Base-by-base conservation (phyloP, 1,284 basidiomycete species). In the Gymnopus androsaceus region DNA sequence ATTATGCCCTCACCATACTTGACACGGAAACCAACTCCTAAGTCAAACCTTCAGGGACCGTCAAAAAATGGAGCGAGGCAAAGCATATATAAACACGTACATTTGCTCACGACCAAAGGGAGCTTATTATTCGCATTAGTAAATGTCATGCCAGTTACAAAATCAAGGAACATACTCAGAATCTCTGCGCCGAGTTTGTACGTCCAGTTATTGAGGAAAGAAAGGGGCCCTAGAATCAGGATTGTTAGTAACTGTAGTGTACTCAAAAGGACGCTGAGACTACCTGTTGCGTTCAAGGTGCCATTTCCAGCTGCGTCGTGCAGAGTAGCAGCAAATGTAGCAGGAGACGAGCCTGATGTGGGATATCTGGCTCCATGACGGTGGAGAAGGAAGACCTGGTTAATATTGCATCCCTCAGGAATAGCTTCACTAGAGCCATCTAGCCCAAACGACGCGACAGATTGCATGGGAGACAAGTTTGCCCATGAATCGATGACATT, bases 401-500 rank as follows among this genome's bases (percentile, higher is more conserved):
- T 52, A 9, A 64, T 46, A 5, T 27, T 49, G 40, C 61, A 64
- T 7, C 50, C 54, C 12, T 38, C 48, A 2, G 62, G 62, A 11
- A 61, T 47, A n/a, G n/a, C n/a, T 3, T 51, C 38, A 45, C 79
- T 76, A 1, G 84, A 73, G 23, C 78, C 65, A 34, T 72, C 72
- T 12, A 87, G 72, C 15, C 84, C 84, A 62, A 83, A 84, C 3
- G 77, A 75, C 15, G 75, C 69, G 30, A 85, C 76, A 3, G 81
- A 84, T 63, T 78, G 79, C 76, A 79, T 82, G 3, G 85, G 84
- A 0, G 79, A 71, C 19, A 87, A 75, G 63, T 81, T 84, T 17
- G 82, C 85, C 73, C 80, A 79, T 60, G 77, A 71, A 48, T 74
- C 68, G 52, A 79, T 65, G 19, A 82, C 69, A 60, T 80, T 69